Evolutionary conservation across 768 basidiomycete species (phyloP), one percentile per base, ranked within the genome.

Genomic region (Saitozyma podzolica): DNA sequence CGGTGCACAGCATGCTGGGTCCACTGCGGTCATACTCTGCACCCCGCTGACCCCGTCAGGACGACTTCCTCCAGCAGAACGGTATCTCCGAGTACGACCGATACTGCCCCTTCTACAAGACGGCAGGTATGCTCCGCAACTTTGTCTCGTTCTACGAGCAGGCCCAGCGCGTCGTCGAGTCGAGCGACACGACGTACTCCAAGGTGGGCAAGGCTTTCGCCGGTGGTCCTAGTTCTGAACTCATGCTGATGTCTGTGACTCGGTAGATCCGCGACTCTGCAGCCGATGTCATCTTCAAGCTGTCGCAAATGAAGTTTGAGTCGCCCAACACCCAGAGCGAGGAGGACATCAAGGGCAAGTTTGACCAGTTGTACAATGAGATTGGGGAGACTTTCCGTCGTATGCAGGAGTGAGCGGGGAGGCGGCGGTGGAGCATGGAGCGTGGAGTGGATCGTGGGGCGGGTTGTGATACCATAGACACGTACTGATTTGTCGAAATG

Each of bases 221-320:
- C 13, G 42, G 50, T 55, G 40, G 17, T 17, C 4, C 0, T 6
- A 10, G 13, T 1, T 16, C 19, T 53, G 9, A 55, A 42, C 9
- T 45, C n/a, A n/a, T 40, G 42, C 56, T 50, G 47, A 40, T 40
- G 10, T 17, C 29, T 29, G 29, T 5, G 13, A 3, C 37, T 19
- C 2, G 2, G 52, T 54, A 87, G 83, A 89, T 98, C 80, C 90
- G 90, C 76, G 94, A 97, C 67, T 83, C 87, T 13, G 85, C 91
- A 5, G 82, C 85, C 55, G 96, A 99, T 73, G 81, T 96, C 64
- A 90, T 93, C 86, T 98, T 89, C 84, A 92, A 93, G 80, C 86
- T 99, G n/a, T 95, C 92, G 51, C 94, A 98, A 80, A 94, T 95
- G 92, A 98, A 97, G 80, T 97, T 96, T 76, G 92, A 96, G 87